Evolutionary conservation across 768 basidiomycete genomes (phyloP), one percentile per base, ranked within the genome.

Genomic region (Russula olivacea): DNA sequence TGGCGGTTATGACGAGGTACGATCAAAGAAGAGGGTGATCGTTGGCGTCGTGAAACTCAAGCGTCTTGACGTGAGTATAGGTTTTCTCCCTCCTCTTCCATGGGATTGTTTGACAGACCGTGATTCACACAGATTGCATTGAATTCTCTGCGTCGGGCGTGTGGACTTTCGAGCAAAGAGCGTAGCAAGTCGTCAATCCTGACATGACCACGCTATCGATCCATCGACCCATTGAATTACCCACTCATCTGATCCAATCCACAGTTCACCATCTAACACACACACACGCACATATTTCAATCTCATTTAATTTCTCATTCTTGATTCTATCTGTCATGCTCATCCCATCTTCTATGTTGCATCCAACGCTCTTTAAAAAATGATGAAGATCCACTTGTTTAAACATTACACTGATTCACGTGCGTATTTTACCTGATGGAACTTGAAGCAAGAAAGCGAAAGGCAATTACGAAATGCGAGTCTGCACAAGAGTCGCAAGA

Each of bases 61-160:
- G 56, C 61, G 43, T 38, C 41, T 58, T 23, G 14, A 30, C 4
- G 56, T 63, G 23, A 23, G 61, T 58, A 5, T 43, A 9, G 32
- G 28, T 28, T 28, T 28, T 28, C 28, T 30, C 30, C 3, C n/a
- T 5, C n/a, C 4, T 25, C 2, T 14, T 34, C 28, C 38, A 19
- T 53, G 4, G 38, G n/a, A 19, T 14, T 17, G 25, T 41, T 47
- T 21, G 45, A 47, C 11, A n/a, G 45, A 40, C 14, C 25, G 1
- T n/a, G 14, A 12, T 47, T 47, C 56, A 28, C 21, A 21, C 30
- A 63, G 57, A 32, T 57, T 7, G 4, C 59, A 21, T 45, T 63
- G 43, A 53, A 52, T 14, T 52, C 51, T 28, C 25, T 63, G 28
- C 51, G 57, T 54, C 62, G 52, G 10, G 62, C 57, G 11, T 48